These are phyloP conservation scores for Tulasnella sp. DNA, from an alignment of 768 basidiomycete species.

Conservation along the genomic window DNA sequence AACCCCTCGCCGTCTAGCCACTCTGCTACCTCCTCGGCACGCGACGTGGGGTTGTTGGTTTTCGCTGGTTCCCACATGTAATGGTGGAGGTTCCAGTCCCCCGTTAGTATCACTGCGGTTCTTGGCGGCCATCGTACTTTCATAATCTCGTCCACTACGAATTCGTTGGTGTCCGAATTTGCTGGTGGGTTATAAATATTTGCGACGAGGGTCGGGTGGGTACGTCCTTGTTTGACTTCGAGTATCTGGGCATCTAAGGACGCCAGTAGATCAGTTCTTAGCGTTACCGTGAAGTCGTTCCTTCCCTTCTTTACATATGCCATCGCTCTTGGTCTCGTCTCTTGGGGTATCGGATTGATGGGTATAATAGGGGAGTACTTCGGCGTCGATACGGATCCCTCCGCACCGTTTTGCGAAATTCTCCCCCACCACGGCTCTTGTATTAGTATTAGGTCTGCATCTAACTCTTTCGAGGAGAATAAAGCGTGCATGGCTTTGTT, in stretches of 20 bases:
- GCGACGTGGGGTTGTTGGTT: neutral
- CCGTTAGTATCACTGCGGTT: constrained; percentile 7
- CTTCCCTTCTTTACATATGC: constrained; percentile 19
- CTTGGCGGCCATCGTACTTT: neutral
- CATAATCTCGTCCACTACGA: neutral
- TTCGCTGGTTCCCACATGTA: neutral
- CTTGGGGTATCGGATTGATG: neutral
- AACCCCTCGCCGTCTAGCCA: constrained; percentile 12
- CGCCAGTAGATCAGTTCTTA: constrained; percentile 24
- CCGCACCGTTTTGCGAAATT: neutral
- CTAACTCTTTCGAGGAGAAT: neutral
- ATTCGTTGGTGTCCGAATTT: neutral
- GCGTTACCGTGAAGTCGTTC: constrained; percentile 19
- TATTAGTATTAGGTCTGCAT: neutral
- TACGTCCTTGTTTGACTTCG: neutral
- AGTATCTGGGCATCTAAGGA: neutral
- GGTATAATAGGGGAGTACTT: neutral
- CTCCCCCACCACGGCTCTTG: neutral
- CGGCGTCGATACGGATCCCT: neutral
- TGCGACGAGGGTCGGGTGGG: neutral
- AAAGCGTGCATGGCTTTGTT: neutral
- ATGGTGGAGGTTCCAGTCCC: constrained; percentile 34
- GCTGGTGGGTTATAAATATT: neutral
- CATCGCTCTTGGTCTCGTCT: constrained; percentile 27
- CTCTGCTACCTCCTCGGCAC: constrained; percentile 5